phyloP scores from a whole-genome alignment of 176 grass and related monocot species.

The Eleusine indica region DNA sequence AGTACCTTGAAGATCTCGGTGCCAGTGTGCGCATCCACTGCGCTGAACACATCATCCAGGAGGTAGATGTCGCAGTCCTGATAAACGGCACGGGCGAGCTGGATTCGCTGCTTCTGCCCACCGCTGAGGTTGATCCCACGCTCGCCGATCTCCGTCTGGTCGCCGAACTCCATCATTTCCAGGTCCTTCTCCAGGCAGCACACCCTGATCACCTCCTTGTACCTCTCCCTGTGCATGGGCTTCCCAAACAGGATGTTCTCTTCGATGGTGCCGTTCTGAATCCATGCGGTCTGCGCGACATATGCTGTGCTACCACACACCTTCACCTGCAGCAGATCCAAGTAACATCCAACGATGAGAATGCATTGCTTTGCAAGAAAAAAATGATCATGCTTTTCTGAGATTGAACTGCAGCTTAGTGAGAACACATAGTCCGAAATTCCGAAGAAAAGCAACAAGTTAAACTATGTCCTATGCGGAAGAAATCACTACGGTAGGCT shows the following conservation, averaged over 20 bases:
- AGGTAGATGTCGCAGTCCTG: slow-evolving; percentile 92
- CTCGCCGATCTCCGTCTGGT: slow-evolving; percentile 98
- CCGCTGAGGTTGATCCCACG: slow-evolving; percentile 97
- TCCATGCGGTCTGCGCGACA: slow-evolving; percentile 92
- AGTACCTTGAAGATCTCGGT: slow-evolving; percentile 87
- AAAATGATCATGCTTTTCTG: not conserved
- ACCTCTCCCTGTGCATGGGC: slow-evolving; percentile 69
- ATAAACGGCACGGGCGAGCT: slow-evolving; percentile 91
- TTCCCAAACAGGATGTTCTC: slow-evolving; percentile 95
- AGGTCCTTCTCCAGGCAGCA: slow-evolving; percentile 95
- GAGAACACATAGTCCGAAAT: not conserved
- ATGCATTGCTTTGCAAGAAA: not conserved
- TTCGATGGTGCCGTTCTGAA: slow-evolving; percentile 94
- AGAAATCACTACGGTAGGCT: too few relatives aligned
- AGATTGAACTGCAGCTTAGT: not conserved
- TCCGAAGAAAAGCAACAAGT: too few relatives aligned
- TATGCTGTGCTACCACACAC: slow-evolving; percentile 86
- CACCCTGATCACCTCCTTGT: slow-evolving; percentile 78
- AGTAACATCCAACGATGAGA: not conserved
- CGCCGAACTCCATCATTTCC: slow-evolving; percentile 99
- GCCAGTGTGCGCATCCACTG: slow-evolving; percentile 89
- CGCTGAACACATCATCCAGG: slow-evolving; percentile 96
- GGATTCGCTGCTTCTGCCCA: slow-evolving; percentile 95
- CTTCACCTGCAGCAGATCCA: slow-evolving; percentile 65
- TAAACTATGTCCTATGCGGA: too few relatives aligned